phyloP scores from a whole-genome alignment of 2,329 filamentous ascomycete species.

The Ophiostoma sp. region DNA sequence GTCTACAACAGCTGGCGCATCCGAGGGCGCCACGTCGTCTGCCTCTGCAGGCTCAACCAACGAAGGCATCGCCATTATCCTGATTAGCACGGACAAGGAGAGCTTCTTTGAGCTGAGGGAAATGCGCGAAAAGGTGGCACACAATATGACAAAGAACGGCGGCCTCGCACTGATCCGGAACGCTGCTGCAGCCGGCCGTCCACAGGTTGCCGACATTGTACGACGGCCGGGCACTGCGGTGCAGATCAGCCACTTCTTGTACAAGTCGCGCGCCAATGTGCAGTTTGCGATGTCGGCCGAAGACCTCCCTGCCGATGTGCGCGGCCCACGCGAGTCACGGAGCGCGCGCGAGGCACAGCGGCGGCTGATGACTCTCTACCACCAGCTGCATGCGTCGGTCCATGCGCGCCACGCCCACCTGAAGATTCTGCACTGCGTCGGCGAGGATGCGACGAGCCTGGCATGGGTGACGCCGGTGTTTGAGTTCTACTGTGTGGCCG shows the following conservation, averaged over 20 bases:
- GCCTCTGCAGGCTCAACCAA: constrained; percentile 34
- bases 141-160: constrained; percentile 70
- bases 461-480: constrained; percentile 90
- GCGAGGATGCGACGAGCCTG: constrained; percentile 69
- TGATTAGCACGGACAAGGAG: constrained; percentile 90
- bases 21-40: constrained; percentile 37
- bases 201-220: constrained; percentile 66
- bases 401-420: constrained; percentile 79
- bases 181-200: constrained; percentile 66
- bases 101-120: constrained; percentile 84
- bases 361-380: constrained; percentile 77
- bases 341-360: constrained; percentile 51
- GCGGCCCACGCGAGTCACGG: constrained; percentile 35
- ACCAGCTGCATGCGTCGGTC: constrained; percentile 75
- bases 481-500: constrained; percentile 92
- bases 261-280: constrained; percentile 90
- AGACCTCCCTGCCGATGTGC: constrained; percentile 45
- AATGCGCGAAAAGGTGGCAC: constrained; percentile 57
- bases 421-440: constrained; percentile 77
- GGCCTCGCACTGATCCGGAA: constrained; percentile 68
- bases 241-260: constrained; percentile 83
- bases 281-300: constrained; percentile 90
- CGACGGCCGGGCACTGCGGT: constrained; percentile 52
- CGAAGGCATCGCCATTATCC: constrained; percentile 80
- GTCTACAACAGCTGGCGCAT: constrained; percentile 34